Evolutionary conservation across 768 basidiomycete species (phyloP), one percentile per base, ranked within the genome.

Genomic region (Candolleomyces efflorescens): DNA sequence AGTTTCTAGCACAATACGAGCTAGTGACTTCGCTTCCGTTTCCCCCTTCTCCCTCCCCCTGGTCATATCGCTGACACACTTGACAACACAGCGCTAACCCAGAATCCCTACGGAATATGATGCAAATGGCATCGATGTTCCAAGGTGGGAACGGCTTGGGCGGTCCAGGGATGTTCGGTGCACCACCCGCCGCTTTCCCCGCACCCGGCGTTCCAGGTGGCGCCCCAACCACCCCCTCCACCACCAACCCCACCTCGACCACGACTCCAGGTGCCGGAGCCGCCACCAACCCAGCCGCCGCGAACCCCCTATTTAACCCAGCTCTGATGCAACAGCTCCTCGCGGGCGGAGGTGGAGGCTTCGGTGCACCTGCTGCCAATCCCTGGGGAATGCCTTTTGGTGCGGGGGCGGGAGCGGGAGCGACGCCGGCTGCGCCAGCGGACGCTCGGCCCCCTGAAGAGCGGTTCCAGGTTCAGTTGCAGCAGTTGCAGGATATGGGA

Each of bases 401-500:
- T 7, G 73, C 67, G 39, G 65, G 64, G 37, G 67, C 63, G 2
- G 72, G 46, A 20, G n/a, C 24, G 10, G 23, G 23, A 11, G 52
- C 61, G 3, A 62, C 73, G 3, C 74, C 80, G 9, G 69, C 79
- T 3, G 68, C 81, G 0, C 86, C 91, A 7, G 74, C 83, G 0
- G 90, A 93, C 67, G 71, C 83, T 4, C 76, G 92, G 65, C 79
- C 90, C 17, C 87, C 94, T 1, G 96, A 98, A 69, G 96, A 96
- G 76, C 78, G 95, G 50, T 98, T 91, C 79, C 90, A 95, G 66
- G 83, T 87, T 17, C 91, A 94, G 67, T 75, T 93, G 3, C 62
- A 93, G 90, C 93, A 95, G 87, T 71, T 98, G 66, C 88, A 92
- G 68, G 91, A 90, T 59, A 98, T 98, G 96, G 95, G 93, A 1